Evolutionary conservation across 768 basidiomycete species (phyloP), one percentile per base, ranked within the genome.

Genomic region (Mycena kentingensis): DNA sequence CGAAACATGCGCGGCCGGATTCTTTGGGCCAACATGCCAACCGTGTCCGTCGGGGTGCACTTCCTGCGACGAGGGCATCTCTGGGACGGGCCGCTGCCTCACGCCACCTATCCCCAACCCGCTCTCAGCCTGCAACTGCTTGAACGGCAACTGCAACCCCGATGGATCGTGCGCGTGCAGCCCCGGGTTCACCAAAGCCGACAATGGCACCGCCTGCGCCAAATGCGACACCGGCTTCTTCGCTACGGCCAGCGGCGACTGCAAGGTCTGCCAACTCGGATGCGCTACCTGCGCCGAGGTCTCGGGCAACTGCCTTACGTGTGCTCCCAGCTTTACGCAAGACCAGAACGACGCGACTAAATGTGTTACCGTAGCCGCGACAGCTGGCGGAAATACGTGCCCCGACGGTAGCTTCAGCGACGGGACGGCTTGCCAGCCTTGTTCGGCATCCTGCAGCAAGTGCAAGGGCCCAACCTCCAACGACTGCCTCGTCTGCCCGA

Each of bases 181-280:
- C 59, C 65, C 83, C 0, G 93, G 93, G 0, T 95, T 88, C 87
- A 81, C 80, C 2, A 79, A 80, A 0, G 83, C 77, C 1, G 71
- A 72, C 41, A 86, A 90, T 60, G 89, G 90, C 6, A 91, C 87
- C 0, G 79, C 82, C 12, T 95, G 92, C 65, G 82, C 88, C 11
- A 74, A 81, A 46, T 95, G 93, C 63, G 77, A 81, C 1, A 53
- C 74, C 16, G 93, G 91, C 0, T 94, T 90, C 70, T 95, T 90
- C 75, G 73, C 83, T 36, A 76, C 77, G 31, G 77, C 80, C 0
- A 79, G 73, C 8, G 90, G 89, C 5, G 85, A 87, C 61, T 94
- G 92, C 65, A 73, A 84, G 77, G 88, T 88, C 41, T 95, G 92
- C 68, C 71, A 81, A 42, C 73, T 85, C 2, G 88, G 88, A 11